A percentile compares a stretch with the other conserved stretches of the same genome.
These are phyloP conservation scores for Alternaria sp. DNA, from an alignment of 2,329 filamentous ascomycete species.

Conservation along the genomic window DNA sequence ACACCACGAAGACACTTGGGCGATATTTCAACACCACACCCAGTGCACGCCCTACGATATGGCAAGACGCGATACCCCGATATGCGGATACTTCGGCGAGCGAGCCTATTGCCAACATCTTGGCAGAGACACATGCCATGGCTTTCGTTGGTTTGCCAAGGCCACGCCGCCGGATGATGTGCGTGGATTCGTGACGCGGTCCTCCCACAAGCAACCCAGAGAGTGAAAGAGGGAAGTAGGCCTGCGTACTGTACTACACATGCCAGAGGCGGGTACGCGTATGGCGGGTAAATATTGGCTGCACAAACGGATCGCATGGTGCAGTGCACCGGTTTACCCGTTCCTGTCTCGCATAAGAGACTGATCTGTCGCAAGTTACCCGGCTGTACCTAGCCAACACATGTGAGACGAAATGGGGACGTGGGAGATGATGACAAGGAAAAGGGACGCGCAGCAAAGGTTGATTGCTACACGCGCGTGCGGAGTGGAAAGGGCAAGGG, in stretches of 20 bases:
- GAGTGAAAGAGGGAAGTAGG: not conserved
- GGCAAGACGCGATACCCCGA: not conserved
- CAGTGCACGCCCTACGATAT: not conserved
- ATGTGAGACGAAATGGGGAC: conserved; percentile 1
- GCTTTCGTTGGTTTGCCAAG: conserved; percentile 8
- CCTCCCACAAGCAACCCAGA: not conserved
- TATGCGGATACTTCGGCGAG: not conserved
- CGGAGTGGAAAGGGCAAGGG: conserved; percentile 11
- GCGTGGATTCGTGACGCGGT: not conserved
- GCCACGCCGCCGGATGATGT: not conserved
- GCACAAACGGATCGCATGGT: not conserved
- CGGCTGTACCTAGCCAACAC: conserved; percentile 2
- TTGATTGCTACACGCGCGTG: conserved; percentile 1
- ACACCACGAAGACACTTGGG: not conserved
- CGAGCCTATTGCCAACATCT: not conserved
- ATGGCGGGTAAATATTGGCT: not conserved
- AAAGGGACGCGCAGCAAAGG: conserved; percentile 2
- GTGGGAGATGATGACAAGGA: conserved; percentile 1
- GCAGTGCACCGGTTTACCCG: not conserved
- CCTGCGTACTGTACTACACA: not conserved
- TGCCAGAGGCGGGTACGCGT: not conserved
- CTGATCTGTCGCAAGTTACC: not conserved
- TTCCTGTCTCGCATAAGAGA: conserved; percentile 1
- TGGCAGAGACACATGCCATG: conserved; percentile 7
- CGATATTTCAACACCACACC: conserved; percentile 1